These are phyloP conservation scores for Piedraia hortae DNA, from an alignment of 2,329 filamentous ascomycete genomes.

Conservation along the genomic window DNA sequence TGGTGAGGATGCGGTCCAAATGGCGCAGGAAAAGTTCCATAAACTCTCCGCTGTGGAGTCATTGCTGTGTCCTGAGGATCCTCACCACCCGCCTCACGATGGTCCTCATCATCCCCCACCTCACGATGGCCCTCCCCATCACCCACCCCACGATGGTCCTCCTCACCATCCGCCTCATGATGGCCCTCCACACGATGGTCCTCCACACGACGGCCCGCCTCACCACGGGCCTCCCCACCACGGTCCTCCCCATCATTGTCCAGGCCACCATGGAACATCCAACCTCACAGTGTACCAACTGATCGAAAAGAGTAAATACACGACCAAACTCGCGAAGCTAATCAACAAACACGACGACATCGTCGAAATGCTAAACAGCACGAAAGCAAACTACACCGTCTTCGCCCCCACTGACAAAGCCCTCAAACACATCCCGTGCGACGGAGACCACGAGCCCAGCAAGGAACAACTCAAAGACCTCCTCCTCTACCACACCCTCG, in stretches of 20 bases:
- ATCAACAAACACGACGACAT: constrained; percentile 46
- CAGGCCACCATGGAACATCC: constrained; percentile 9
- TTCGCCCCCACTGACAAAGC: constrained; percentile 57
- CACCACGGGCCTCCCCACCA: constrained; percentile 7
- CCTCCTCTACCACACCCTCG: constrained; percentile 47
- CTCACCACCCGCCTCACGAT: constrained; percentile 19
- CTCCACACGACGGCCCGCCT: constrained; percentile 3
- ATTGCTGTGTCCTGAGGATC: constrained; percentile 15
- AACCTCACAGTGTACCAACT: constrained; percentile 57
- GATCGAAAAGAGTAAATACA: constrained; percentile 48
- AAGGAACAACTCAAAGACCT: constrained; percentile 43
- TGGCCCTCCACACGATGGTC: constrained; percentile 3
- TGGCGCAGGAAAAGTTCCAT: constrained; percentile 18
- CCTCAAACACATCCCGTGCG: constrained; percentile 39
- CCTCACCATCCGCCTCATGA: constrained; percentile 3
- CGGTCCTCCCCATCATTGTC: constrained; percentile 6
- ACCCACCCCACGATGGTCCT: constrained; percentile 12
- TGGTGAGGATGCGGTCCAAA: constrained; percentile 10
- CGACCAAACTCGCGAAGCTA: constrained; percentile 48
- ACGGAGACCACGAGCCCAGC: constrained; percentile 33
- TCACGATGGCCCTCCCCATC: constrained; percentile 11
- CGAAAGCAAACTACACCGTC: constrained; percentile 45
- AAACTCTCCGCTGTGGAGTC: constrained; percentile 14
- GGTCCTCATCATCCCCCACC: constrained; percentile 20
- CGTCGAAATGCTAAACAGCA: constrained; percentile 46